A percentile compares a stretch with the other conserved stretches of the same genome.
These are phyloP conservation scores for Myrica gale DNA, from an alignment of 306 rosid genomes.

Conservation along the genomic window DNA sequence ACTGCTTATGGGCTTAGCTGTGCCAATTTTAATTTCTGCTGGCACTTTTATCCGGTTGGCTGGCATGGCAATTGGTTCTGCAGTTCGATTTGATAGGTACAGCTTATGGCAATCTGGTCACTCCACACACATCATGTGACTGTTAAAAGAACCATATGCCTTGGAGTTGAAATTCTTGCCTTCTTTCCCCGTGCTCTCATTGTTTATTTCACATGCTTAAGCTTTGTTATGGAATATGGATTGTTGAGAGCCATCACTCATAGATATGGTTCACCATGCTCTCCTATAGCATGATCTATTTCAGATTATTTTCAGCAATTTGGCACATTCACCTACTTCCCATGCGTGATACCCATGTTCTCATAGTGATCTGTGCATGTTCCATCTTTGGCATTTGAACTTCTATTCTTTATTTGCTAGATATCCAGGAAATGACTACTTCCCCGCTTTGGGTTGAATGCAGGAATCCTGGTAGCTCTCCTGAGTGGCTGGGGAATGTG, in stretches of 20 bases:
- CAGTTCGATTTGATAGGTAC: conserved; percentile 91
- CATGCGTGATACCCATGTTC: background rate
- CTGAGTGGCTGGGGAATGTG: conserved; percentile 86
- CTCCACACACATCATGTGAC: conserved; percentile 6
- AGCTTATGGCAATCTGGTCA: background rate
- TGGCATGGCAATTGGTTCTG: conserved; percentile 57
- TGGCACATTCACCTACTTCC: background rate
- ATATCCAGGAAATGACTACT: conserved; percentile 15
- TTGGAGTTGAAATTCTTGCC: conserved; percentile 16
- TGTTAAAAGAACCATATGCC: background rate
- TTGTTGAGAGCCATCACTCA: background rate
- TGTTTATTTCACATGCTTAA: background rate
- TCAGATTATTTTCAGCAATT: background rate
- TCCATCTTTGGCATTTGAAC: background rate
- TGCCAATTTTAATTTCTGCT: conserved; percentile 70
- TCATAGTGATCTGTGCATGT: background rate
- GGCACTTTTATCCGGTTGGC: conserved; percentile 67
- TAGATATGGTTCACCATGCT: no score
- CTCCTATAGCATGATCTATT: background rate
- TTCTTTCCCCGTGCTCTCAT: conserved; percentile 1
- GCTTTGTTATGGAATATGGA: background rate
- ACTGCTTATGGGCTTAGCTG: conserved; percentile 64
- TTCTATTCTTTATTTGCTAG: conserved; percentile 8
- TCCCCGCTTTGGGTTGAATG: conserved; percentile 31
- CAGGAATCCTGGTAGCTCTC: conserved; percentile 90